These are phyloP conservation scores for Gossypium trilobum DNA, from an alignment of 441 rosid genomes.

Conservation along the genomic window DNA sequence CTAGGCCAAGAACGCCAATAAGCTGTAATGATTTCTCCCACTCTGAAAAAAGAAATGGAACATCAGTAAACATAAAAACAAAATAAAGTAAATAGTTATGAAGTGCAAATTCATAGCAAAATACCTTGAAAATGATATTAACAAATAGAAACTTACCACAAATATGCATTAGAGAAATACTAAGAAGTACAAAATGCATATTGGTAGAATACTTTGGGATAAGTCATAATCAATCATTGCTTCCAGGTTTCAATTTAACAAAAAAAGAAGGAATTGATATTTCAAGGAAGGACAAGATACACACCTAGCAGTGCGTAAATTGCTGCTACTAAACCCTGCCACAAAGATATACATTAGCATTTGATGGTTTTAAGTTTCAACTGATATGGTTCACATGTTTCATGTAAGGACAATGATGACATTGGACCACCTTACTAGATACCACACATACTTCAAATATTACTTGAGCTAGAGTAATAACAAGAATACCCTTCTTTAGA, in stretches of 20 bases:
- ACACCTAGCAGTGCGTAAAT: constrained; percentile 54
- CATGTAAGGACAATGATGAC: background rate
- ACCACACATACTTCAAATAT: background rate
- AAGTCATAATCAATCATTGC: background rate
- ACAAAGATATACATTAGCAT: constrained; percentile 17
- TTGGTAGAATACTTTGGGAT: background rate
- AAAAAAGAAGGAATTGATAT: background rate
- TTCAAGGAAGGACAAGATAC: constrained; percentile 24
- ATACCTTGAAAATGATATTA: background rate
- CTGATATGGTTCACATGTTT: background rate
- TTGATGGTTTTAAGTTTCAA: background rate
- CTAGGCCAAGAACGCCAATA: constrained; percentile 59
- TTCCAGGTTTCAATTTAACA: background rate
- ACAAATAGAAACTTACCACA: background rate
- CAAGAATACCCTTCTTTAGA: background rate
- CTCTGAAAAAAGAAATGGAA: constrained; percentile 38
- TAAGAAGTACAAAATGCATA: background rate
- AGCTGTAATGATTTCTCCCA: constrained; percentile 88
- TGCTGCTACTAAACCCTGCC: constrained; percentile 64
- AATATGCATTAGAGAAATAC: background rate
- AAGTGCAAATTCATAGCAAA: background rate
- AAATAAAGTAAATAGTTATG: background rate
- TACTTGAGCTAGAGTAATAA: background rate
- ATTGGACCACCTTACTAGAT: background rate
- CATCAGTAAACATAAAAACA: constrained; percentile 8